Evolutionary conservation across 768 basidiomycete genomes (phyloP).

Genomic region (Pleurotus platypus): DNA sequence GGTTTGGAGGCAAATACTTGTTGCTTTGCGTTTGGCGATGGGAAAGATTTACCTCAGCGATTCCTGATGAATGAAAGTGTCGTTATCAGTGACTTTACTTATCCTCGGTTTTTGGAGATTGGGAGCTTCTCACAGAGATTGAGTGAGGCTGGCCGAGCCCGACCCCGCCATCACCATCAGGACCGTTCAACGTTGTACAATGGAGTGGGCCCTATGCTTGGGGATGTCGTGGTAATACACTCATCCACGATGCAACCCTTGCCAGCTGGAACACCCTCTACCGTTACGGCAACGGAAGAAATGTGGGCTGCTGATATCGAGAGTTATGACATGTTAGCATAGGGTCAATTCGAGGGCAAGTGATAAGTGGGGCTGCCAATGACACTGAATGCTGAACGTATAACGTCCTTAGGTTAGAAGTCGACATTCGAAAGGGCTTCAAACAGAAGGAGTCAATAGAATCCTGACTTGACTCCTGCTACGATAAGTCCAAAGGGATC

Average conservation of each 20-base stretch:
- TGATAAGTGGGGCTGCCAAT: no score
- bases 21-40: neutral
- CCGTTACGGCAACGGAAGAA: no score
- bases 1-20: neutral
- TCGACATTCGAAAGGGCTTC: no score
- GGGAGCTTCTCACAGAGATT: neutral
- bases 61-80: no score
- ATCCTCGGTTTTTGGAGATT: conserved; percentile 2
- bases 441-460: no score
- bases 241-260: neutral
- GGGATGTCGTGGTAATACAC: neutral
- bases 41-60: neutral
- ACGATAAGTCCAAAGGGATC: neutral
- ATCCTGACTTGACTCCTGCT: neutral
- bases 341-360: no score
- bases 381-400: no score
- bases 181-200: neutral
- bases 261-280: neutral
- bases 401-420: no score
- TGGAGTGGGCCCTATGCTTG: neutral
- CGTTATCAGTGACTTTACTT: neutral
- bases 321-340: no score
- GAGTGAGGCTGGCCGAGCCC: conserved; percentile 3
- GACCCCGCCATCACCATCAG: conserved; percentile 3
- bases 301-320: no score